Evolutionary conservation across 2,329 filamentous ascomycete species (phyloP).

Genomic region (Didymella pomorum): DNA sequence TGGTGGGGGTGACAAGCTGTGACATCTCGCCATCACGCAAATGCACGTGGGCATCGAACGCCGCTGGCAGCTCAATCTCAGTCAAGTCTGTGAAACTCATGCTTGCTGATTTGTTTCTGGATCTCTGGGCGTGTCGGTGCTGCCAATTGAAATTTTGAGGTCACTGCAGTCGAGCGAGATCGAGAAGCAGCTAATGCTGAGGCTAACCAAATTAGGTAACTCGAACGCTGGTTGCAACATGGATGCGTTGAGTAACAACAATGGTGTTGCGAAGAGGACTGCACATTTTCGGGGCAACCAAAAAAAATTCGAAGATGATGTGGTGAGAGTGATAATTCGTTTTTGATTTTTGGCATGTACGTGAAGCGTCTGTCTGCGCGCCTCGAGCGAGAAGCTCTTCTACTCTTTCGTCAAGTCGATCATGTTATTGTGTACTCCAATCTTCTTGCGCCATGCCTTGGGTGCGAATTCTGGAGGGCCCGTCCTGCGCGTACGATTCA

Average conservation of each 20-base stretch:
- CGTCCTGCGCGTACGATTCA: neutral
- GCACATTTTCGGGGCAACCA: no score
- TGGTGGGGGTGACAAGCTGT: constrained; percentile 59
- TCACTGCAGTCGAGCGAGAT: constrained; percentile 21
- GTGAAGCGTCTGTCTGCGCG: neutral
- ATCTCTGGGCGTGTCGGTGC: neutral
- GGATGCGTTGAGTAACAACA: neutral
- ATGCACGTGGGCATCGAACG: constrained; percentile 62
- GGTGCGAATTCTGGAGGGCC: neutral
- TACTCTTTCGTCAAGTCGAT: neutral
- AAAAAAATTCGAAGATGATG: neutral
- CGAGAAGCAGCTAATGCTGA: constrained; percentile 15
- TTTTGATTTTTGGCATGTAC: neutral
- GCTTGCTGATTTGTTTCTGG: neutral
- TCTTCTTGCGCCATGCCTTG: constrained; percentile 3
- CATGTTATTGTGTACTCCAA: neutral
- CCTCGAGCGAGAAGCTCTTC: neutral
- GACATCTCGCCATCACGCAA: constrained; percentile 62
- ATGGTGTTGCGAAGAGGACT: neutral
- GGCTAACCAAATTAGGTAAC: constrained; percentile 10
- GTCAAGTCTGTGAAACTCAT: constrained; percentile 54
- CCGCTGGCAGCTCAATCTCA: constrained; percentile 57
- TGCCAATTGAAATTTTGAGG: constrained; percentile 26
- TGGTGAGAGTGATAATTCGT: neutral
- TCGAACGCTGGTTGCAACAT: neutral